Evolutionary conservation across 805 yeast genomes (phyloP).

Genomic region (Starmerella apicola): DNA sequence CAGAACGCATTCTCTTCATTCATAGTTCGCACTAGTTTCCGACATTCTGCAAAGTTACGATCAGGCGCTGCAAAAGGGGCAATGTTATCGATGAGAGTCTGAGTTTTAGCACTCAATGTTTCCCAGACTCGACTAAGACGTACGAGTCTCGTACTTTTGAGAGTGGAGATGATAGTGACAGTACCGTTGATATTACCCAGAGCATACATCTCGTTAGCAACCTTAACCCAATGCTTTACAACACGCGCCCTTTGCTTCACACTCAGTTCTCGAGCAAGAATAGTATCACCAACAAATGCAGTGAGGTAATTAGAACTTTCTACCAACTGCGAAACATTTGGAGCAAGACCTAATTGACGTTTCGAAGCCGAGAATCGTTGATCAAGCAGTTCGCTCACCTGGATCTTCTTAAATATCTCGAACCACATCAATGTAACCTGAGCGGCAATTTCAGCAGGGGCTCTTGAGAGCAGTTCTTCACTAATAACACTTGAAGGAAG

Average conservation of each 20-base stretch:
- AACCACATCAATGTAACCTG: conserved; percentile 29
- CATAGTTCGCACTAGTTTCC: conserved; percentile 22
- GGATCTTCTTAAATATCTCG: conserved; percentile 22
- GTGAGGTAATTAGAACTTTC: conserved; percentile 26
- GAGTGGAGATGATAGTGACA: conserved; percentile 26
- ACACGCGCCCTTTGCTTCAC: conserved; percentile 26
- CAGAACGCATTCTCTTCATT: conserved; percentile 18
- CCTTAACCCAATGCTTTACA: conserved; percentile 29
- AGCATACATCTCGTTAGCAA: conserved; percentile 26
- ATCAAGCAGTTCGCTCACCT: conserved; percentile 26
- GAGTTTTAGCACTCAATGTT: conserved; percentile 22
- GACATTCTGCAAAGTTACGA: conserved; percentile 27
- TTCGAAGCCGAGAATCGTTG: conserved; percentile 26
- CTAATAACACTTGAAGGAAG: not conserved
- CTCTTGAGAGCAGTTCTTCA: conserved; percentile 3
- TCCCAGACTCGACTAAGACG: conserved; percentile 29
- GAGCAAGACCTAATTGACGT: conserved; percentile 25
- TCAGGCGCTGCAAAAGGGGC: conserved; percentile 26
- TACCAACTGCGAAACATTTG: conserved; percentile 25
- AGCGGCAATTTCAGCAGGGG: conserved; percentile 23
- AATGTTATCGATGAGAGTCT: conserved; percentile 20
- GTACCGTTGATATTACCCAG: conserved; percentile 27
- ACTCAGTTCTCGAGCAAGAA: conserved; percentile 23
- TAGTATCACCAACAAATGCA: conserved; percentile 29
- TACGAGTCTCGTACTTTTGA: conserved; percentile 27